Percentiles rank a stretch among this genome's conserved stretches.
Conservation (phyloP, 495 filamentous ascomycete genomes). For the Aspergillus bridgeri region DNA sequence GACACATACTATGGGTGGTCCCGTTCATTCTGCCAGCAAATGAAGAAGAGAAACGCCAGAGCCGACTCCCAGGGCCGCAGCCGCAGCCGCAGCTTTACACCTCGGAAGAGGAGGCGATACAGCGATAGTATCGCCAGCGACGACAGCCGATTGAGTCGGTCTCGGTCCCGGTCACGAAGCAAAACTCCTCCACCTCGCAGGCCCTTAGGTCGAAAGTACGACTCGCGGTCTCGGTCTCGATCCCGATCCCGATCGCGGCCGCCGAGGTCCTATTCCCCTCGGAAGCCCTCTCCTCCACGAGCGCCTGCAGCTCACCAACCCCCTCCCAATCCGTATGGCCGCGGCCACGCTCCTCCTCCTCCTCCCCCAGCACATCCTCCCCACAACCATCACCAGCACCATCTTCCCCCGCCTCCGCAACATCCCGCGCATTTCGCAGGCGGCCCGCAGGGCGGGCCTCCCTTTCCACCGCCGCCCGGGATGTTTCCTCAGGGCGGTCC, state of each 20-base stretch:
- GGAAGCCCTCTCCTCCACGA: conserved; percentile 22
- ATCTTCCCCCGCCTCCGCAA: conserved; percentile 15
- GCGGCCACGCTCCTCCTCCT: conserved; percentile 19
- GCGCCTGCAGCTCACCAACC: conserved; percentile 16
- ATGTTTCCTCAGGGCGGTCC: conserved; percentile 14
- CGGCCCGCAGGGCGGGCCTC: conserved; percentile 2
- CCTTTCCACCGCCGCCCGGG: not conserved
- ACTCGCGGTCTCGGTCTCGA: conserved; percentile 24
- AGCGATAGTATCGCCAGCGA: conserved; percentile 46
- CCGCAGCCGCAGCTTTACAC: conserved; percentile 28
- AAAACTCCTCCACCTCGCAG: conserved; percentile 20
- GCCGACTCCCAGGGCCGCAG: conserved; percentile 29
- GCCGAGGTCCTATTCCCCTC: conserved; percentile 50
- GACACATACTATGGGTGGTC: conserved; percentile 90
- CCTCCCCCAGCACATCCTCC: conserved; percentile 22
- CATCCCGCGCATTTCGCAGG: conserved; percentile 21
- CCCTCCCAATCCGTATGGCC: conserved; percentile 2
- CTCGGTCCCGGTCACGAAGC: conserved; percentile 25
- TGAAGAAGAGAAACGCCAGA: conserved; percentile 58
- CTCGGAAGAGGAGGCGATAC: conserved; percentile 40
- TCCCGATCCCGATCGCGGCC: conserved; percentile 28
- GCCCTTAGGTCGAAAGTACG: conserved; percentile 17
- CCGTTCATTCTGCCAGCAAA: conserved; percentile 71
- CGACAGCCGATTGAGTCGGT: conserved; percentile 28
- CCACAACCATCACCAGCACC: not conserved